Evolutionary conservation across 495 filamentous ascomycete genomes (phyloP).

Genomic region (Penicillium dipodomyicola): DNA sequence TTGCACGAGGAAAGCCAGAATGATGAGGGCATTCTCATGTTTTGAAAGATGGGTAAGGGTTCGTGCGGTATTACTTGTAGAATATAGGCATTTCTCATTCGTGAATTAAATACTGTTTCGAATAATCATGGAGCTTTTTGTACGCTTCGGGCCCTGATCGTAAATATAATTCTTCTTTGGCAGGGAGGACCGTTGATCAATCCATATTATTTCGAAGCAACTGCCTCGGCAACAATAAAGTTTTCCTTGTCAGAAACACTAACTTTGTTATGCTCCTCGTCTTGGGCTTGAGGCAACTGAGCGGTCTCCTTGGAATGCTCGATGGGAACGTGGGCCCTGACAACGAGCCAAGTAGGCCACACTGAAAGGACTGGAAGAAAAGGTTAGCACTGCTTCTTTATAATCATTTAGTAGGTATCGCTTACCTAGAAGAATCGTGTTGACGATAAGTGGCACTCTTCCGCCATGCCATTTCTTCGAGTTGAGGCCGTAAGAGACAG

Average conservation of each 20-base stretch:
- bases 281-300: not conserved
- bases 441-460: conserved; percentile 48
- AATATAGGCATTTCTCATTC: too few relatives aligned
- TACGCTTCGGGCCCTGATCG: too few relatives aligned
- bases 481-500: conserved; percentile 57
- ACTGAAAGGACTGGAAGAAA: conserved; percentile 22
- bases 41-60: too few relatives aligned
- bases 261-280: conserved; percentile 15
- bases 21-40: too few relatives aligned
- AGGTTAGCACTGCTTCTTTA: not conserved
- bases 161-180: too few relatives aligned
- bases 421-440: conserved; percentile 49
- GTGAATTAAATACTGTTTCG: too few relatives aligned
- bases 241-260: conserved; percentile 1
- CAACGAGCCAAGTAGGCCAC: conserved; percentile 29
- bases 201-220: not conserved
- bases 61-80: too few relatives aligned
- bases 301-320: conserved; percentile 17
- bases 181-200: not conserved
- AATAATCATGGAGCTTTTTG: too few relatives aligned
- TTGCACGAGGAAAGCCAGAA: too few relatives aligned
- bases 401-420: not conserved
- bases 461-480: conserved; percentile 47
- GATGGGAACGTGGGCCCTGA: conserved; percentile 20
- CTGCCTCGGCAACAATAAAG: not conserved